Percentiles rank a stretch among this genome's conserved stretches.
phyloP scores from a whole-genome alignment of 2,329 filamentous ascomycete species.

The Dactylellina cionopaga region DNA sequence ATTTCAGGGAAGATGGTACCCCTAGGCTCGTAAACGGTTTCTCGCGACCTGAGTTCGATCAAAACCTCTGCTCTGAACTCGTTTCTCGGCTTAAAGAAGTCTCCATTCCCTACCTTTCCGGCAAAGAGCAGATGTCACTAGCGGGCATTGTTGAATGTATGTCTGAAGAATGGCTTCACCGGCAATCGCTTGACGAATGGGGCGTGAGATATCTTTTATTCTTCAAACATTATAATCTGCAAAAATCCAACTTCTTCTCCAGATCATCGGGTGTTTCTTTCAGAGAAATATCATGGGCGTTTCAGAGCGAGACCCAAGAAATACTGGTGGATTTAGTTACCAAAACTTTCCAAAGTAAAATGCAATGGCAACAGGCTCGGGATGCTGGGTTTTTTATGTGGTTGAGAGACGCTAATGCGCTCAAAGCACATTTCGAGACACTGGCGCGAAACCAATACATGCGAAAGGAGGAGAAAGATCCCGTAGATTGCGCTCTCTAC shows the following conservation, averaged over 20 bases:
- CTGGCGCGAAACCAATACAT: constrained; percentile 94
- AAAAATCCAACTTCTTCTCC: constrained; percentile 71
- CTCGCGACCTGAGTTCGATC: constrained; percentile 67
- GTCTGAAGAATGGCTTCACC: constrained; percentile 83
- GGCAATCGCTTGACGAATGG: constrained; percentile 89
- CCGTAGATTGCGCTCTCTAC: constrained; percentile 87
- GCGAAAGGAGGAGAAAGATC: constrained; percentile 85
- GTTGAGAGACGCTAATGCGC: constrained; percentile 78
- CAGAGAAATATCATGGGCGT: constrained; percentile 87
- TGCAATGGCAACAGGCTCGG: constrained; percentile 85
- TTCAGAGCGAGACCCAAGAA: constrained; percentile 85
- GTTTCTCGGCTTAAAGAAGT: constrained; percentile 80
- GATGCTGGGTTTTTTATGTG: constrained; percentile 95
- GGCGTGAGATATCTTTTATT: constrained; percentile 87
- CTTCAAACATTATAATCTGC: constrained; percentile 81
- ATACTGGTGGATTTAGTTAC: constrained; percentile 86
- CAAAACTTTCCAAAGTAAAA: constrained; percentile 78
- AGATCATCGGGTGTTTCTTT: constrained; percentile 73
- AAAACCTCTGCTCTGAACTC: constrained; percentile 74
- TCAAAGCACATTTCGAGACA: constrained; percentile 87
- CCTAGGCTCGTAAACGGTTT: constrained; percentile 44
- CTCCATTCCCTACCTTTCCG: constrained; percentile 80
- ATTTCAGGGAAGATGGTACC: constrained; percentile 54
- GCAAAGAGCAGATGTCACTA: constrained; percentile 85
- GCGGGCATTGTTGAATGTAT: constrained; percentile 86